Conservation (phyloP, 2,329 filamentous ascomycete genomes). For the Monosporascus ibericus region DNA sequence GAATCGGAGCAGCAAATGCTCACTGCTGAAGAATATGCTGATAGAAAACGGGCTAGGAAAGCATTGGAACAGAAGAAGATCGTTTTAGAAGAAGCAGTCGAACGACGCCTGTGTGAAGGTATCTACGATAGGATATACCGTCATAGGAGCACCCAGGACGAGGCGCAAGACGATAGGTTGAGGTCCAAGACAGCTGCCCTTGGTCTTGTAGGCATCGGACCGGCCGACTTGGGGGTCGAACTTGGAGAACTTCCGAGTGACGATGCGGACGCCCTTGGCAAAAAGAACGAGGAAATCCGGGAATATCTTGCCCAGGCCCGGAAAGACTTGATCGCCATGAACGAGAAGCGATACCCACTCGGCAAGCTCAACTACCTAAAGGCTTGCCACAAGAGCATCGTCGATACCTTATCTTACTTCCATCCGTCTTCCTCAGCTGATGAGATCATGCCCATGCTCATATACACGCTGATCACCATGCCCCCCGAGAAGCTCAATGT, state of each 20-base stretch:
- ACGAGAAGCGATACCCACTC: slow-evolving; percentile 77
- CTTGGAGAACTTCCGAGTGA: slow-evolving; percentile 51
- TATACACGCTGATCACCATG: slow-evolving; percentile 90
- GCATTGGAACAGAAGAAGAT: slow-evolving; percentile 71
- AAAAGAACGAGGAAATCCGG: slow-evolving; percentile 62
- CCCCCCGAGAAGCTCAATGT: slow-evolving; percentile 80
- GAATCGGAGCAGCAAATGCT: slow-evolving; percentile 75
- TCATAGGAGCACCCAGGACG: slow-evolving; percentile 86
- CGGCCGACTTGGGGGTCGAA: slow-evolving; percentile 78
- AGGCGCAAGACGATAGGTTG: slow-evolving; percentile 89
- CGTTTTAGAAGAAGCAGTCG: slow-evolving; percentile 83
- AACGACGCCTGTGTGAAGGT: slow-evolving; percentile 76
- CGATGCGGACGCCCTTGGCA: slow-evolving; percentile 50
- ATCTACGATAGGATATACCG: slow-evolving; percentile 87
- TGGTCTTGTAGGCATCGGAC: slow-evolving; percentile 82
- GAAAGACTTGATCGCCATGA: slow-evolving; percentile 71
- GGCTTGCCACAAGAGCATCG: slow-evolving; percentile 85
- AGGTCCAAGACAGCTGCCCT: slow-evolving; percentile 90
- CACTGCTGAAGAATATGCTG: slow-evolving; percentile 75
- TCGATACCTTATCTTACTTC: slow-evolving; percentile 70
- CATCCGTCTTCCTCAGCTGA: slow-evolving; percentile 84
- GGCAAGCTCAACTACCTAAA: slow-evolving; percentile 89
- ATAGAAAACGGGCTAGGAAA: slow-evolving; percentile 71
- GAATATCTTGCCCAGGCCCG: slow-evolving; percentile 67
- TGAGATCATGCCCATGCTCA: slow-evolving; percentile 93